Conservation (phyloP, 495 filamentous ascomycete species). For the Friedmanniomyces endolithicus region DNA sequence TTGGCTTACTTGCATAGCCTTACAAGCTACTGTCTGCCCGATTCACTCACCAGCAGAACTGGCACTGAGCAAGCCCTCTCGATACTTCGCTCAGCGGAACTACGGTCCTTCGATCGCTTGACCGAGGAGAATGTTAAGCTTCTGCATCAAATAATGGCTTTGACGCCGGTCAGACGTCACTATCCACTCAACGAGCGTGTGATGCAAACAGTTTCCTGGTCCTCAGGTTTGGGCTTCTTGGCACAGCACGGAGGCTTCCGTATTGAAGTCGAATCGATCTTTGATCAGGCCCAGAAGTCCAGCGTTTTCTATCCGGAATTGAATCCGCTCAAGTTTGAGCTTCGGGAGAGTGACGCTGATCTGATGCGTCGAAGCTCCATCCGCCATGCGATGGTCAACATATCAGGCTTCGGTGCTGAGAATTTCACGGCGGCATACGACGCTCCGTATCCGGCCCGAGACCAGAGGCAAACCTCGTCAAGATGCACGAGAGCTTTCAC, state of each 20-base stretch:
- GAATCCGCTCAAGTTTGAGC: not conserved
- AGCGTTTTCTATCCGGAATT: not conserved
- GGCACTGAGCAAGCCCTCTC: constrained; percentile 50
- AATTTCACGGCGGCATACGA: constrained; percentile 31
- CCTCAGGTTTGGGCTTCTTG: constrained; percentile 31
- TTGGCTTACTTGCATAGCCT: constrained; percentile 44
- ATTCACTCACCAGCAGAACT: constrained; percentile 44
- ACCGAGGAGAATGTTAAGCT: constrained; percentile 30
- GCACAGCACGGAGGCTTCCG: constrained; percentile 43
- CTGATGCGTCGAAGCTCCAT: constrained; percentile 35
- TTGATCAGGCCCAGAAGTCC: constrained; percentile 30
- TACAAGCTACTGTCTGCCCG: constrained; percentile 46
- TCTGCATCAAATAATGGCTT: constrained; percentile 34
- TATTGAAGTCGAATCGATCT: constrained; percentile 31
- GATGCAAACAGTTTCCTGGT: constrained; percentile 42
- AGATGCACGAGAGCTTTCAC: not conserved
- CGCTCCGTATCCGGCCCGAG: constrained; percentile 21
- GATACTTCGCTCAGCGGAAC: constrained; percentile 37
- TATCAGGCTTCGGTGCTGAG: constrained; percentile 44
- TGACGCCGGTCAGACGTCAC: constrained; percentile 42
- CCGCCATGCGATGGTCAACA: constrained; percentile 37
- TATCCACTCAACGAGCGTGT: constrained; percentile 42
- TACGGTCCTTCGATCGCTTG: constrained; percentile 40
- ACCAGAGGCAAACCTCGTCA: not conserved
- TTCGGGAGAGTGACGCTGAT: not conserved